phyloP scores from a whole-genome alignment of 2,329 filamentous ascomycete genomes.

The Aspergillus candidus region DNA sequence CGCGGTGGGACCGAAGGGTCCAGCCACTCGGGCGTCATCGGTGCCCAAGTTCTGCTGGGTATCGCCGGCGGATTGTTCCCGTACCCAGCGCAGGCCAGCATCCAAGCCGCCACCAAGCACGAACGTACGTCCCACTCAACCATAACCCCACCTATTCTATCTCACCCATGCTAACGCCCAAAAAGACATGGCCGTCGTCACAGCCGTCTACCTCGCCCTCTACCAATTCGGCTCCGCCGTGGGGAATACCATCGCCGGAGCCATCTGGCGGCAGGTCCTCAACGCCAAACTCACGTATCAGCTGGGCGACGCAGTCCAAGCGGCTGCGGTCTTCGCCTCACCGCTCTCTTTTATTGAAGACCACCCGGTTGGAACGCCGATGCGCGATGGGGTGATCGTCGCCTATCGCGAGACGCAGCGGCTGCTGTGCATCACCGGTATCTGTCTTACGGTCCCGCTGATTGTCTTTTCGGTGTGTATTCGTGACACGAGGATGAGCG shows the following conservation, averaged over 20 bases:
- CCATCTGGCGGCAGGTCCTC: slow-evolving; percentile 57
- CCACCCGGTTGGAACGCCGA: slow-evolving; percentile 42
- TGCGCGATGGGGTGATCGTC: slow-evolving; percentile 39
- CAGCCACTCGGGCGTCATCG: slow-evolving; percentile 54
- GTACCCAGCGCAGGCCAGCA: slow-evolving; percentile 46
- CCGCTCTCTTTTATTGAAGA: slow-evolving; percentile 35
- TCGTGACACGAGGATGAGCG: slow-evolving; percentile 42
- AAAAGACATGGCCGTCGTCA: slow-evolving; percentile 57
- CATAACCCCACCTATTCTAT: neutral
- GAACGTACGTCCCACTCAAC: slow-evolving; percentile 30
- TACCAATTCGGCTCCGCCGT: slow-evolving; percentile 59
- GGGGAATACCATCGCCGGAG: slow-evolving; percentile 55
- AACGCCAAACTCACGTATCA: slow-evolving; percentile 40
- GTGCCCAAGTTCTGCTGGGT: slow-evolving; percentile 57
- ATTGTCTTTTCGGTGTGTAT: slow-evolving; percentile 43
- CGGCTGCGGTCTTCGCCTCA: slow-evolving; percentile 34
- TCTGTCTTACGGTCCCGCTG: slow-evolving; percentile 43
- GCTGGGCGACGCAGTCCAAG: slow-evolving; percentile 37
- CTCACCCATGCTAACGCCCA: neutral
- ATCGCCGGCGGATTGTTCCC: slow-evolving; percentile 59
- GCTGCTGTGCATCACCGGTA: slow-evolving; percentile 46
- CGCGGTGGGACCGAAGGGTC: slow-evolving; percentile 46
- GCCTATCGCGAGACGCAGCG: slow-evolving; percentile 44
- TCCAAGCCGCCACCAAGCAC: slow-evolving; percentile 47
- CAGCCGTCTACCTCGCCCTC: slow-evolving; percentile 56